Percentiles rank a stretch among this genome's conserved stretches.
phyloP scores from a whole-genome alignment of 2,329 filamentous ascomycete species.

The Hymenoscyphus salicellus region DNA sequence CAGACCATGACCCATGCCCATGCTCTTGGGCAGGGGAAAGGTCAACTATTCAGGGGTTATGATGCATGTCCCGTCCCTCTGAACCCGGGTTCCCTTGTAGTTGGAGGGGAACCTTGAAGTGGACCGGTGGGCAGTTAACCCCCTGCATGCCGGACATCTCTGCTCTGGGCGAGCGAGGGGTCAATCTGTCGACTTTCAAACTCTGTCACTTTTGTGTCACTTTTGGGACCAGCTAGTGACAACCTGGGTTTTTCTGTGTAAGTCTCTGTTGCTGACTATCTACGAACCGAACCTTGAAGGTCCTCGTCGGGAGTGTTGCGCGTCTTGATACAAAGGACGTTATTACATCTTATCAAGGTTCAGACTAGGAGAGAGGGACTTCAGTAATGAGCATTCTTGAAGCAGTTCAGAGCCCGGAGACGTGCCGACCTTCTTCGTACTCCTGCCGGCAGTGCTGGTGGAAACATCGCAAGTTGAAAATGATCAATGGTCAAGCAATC shows the following conservation, averaged over 20 bases:
- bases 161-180: neutral
- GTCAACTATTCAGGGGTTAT: neutral
- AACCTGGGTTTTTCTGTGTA: no score
- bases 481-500: no score
- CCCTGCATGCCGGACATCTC: neutral
- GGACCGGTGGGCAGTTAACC: neutral
- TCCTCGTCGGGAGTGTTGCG: neutral
- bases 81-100: neutral
- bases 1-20: constrained; percentile 3
- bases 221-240: neutral
- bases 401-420: neutral
- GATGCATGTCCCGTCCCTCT: neutral
- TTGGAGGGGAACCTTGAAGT: neutral
- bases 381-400: neutral
- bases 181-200: constrained; percentile 1
- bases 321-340: neutral
- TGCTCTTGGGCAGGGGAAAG: constrained; percentile 2
- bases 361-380: neutral
- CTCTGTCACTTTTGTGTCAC: neutral
- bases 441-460: neutral
- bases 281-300: neutral
- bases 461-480: no score
- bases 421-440: neutral
- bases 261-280: no score
- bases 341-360: neutral